Evolutionary conservation across 1,284 basidiomycete species (phyloP).

Genomic region (Cutaneotrichosporon cavernicola): DNA sequence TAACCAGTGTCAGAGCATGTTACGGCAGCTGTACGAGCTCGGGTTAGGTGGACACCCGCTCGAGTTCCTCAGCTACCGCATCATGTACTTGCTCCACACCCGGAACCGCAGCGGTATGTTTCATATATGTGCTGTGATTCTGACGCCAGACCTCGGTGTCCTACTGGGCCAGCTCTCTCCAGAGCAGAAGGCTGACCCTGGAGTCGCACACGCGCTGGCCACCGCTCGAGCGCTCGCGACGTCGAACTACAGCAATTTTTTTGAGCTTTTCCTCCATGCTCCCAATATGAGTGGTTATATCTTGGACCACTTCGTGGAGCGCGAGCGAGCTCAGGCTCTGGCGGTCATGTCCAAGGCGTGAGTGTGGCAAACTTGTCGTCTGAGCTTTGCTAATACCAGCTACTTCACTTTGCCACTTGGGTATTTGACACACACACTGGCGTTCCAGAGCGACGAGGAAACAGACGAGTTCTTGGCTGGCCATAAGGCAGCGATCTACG

Average conservation of each 20-base stretch:
- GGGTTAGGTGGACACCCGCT: conserved; percentile 85
- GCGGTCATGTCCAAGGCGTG: conserved; percentile 89
- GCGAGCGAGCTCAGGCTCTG: conserved; percentile 84
- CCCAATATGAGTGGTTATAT: conserved; percentile 99
- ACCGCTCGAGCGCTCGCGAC: conserved; percentile 85
- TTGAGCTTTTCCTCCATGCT: conserved; percentile 76
- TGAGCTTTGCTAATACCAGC: conserved; percentile 55
- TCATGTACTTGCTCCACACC: conserved; percentile 92
- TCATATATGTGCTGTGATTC: conserved; percentile 3
- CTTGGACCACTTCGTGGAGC: conserved; percentile 96
- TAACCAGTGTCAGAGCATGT: conserved; percentile 92
- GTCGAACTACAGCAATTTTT: conserved; percentile 92
- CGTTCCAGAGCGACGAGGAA: conserved; percentile 69
- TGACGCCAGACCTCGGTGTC: conserved; percentile 77
- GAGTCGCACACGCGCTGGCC: conserved; percentile 82
- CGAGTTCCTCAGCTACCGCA: conserved; percentile 96
- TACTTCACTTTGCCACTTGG: conserved; percentile 74
- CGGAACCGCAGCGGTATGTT: conserved; percentile 84
- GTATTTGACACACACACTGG: conserved; percentile 77
- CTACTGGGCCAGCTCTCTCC: conserved; percentile 93
- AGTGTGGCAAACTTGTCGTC: conserved; percentile 47
- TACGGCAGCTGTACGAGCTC: conserved; percentile 87
- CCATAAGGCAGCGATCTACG: conserved; percentile 70
- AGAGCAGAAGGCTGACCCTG: conserved; percentile 73
- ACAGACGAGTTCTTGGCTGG: conserved; percentile 69